Evolutionary conservation across 306 rosid genomes (phyloP).

Genomic region (Mimosa bimucronata): DNA sequence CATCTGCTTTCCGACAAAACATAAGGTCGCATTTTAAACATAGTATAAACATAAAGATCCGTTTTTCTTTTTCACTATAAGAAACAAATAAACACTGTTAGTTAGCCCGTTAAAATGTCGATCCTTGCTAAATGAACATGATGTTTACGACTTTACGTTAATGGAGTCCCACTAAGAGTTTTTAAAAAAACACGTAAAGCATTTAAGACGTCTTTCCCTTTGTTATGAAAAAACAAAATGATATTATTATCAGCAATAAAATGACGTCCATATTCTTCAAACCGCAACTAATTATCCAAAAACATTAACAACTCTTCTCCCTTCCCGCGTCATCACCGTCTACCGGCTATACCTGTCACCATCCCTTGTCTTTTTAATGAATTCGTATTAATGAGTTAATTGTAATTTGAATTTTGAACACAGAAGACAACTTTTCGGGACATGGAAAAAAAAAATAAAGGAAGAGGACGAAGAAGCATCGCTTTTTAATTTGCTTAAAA

Average conservation of each 20-base stretch:
- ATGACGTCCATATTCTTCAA: no score
- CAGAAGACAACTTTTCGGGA: slow-evolving; percentile 5
- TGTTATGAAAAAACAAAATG: no score
- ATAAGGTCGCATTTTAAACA: not conserved
- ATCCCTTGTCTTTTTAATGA: not conserved
- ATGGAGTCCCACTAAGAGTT: not conserved
- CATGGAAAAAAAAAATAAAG: not conserved
- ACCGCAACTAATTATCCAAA: no score
- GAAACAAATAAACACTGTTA: not conserved
- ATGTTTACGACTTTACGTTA: not conserved
- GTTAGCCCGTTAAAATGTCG: not conserved
- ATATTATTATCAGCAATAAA: not conserved
- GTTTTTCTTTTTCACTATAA: not conserved
- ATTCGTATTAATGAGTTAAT: slow-evolving; percentile 6
- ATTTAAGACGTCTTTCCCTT: not conserved
- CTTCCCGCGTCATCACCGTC: slow-evolving; percentile 45
- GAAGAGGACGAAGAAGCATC: not conserved
- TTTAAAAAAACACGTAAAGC: not conserved
- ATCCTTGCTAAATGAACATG: not conserved
- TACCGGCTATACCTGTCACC: slow-evolving; percentile 32
- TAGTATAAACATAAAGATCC: no score
- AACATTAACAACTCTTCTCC: slow-evolving; percentile 28
- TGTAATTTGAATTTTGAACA: not conserved
- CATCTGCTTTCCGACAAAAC: not conserved
- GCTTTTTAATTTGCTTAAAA: slow-evolving; percentile 7